Base-by-base conservation (phyloP, 2,329 filamentous ascomycete genomes). In the Penicillium occitanis region DNA sequence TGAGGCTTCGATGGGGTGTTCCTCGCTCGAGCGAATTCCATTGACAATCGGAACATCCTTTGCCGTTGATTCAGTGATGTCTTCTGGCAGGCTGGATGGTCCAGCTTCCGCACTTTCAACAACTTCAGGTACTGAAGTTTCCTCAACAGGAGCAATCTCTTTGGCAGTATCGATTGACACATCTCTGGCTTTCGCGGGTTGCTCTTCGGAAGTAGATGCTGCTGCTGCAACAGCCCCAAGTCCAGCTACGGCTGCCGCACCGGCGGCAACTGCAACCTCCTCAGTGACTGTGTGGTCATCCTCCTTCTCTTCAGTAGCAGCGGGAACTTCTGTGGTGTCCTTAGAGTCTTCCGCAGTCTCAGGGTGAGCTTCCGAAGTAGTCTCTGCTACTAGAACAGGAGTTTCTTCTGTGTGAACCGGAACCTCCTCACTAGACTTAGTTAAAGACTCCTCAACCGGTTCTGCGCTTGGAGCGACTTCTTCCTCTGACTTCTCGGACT, bases 231-330 rank as follows among this genome's bases (percentile, higher is more conserved):
- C 66, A 6, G 69, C 65, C 2, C 53, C 57, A 28, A 63, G 58
- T 53, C 73, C 73, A 30, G 66, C 71, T 53, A 51, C 50, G 42
- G 61, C 53, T 37, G 53, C 55, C 19, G 19, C 62, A 57, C 73
- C 73, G 10, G 66, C 70, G 19, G 71, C 68, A 64, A 67, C 64
- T 25, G 68, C 74, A 25, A 70, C 71, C 62, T 71, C 71, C 63
- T 71, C 71, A 55, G 71, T 69, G 37, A 69, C 69, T 7, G 69
- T 44, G 25, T 69, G 64, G 28, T 69, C 25, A 35, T 37, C 17
- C 1, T 51, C 13, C 25, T 30, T 30, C 51, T 55, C 30, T 48
- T 66, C 58, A 28, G 61, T 66, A 40, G 63, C 57, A 60, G 57
- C 17, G 2, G 33, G 35, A 63, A 37, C 19, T 53, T 65, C 65